Base-by-base conservation (phyloP, 2,329 filamentous ascomycete genomes). In the Verticillium zaregamsianum region DNA sequence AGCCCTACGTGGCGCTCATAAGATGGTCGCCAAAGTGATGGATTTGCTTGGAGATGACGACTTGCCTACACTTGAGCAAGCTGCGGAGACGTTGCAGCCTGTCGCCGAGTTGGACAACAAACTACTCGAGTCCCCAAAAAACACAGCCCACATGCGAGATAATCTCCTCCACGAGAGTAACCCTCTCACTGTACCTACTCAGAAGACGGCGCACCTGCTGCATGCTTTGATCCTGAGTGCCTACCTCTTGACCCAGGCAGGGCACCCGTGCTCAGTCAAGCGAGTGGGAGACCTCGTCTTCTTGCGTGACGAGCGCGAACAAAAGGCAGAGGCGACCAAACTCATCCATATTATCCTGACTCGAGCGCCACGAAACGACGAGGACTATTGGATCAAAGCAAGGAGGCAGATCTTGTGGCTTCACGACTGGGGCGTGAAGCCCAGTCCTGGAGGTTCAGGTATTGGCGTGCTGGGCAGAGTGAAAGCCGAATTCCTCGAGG, bases 371-470 rank as follows among this genome's bases (percentile, higher is more conserved):
- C 86, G 82, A 63, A 82, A 80, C 39, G 86, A 91, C 59, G 87
- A 91, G 63, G 80, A 80, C 37, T 86, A 84, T 64, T 91, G 89
- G 88, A 76, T 80, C 31, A 79, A 77, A 59, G 81, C 84, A 14
- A 82, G 90, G 62, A 82, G 83, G 52, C 86, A 89, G 67, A 73
- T 93, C 9, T 71, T 92, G 4, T 94, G 91, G 91, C 79, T 94
- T 33, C 86, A 87, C 70, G 83, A 84, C 68, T 93, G 90, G 90
- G 88, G 88, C 37, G 80, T 81, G 28, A 79, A 83, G 3, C 49
- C 66, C 3, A 65, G 67, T n/a, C 59, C 65, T 23, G 70, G 69
- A 23, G 77, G 75, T 31, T 76, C 76, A 40, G 84, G 88, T 25
- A 77, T 86, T 11, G 90, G 90, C 25, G 77, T 90, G 2, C 82